Base-by-base conservation (phyloP, 2,329 filamentous ascomycete species). In the Fusarium protoensiforme region DNA sequence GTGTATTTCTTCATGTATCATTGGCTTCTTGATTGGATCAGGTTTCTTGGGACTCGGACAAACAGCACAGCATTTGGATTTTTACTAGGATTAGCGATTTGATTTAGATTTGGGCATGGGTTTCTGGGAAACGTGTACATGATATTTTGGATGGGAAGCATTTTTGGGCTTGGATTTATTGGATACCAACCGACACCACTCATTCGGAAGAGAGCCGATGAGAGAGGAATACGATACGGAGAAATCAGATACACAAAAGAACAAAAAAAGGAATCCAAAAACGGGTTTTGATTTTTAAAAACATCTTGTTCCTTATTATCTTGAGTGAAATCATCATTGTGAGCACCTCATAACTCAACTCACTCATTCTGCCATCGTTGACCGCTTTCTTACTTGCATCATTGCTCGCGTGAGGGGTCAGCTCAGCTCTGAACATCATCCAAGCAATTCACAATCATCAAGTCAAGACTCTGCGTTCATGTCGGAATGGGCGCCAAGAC, bases 401-500 rank as follows among this genome's bases (percentile, higher is more conserved):
- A 59, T 16, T 39, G 18, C 18, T 60, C 20, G 16, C 35, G 22
- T 71, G 5, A 38, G 54, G 29, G 16, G n/a, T 70, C 69, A 62
- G 54, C 46, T 72, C 57, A 59, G 16, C 16, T 51, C 16, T 51
- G 24, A 51, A 33, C 27, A 11, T 54, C 39, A 64, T 46, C 22
- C 10, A 57, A 11, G 24, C 20, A 70, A 51, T 48, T 38, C 57
- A 59, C 68, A 31, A 51, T 43, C 38, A 43, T 16, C 9, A 46
- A 68, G 43, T 57, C 24, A 71, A 71, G n/a, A 59, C 20, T 41
- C 35, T 67, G 62, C 59, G 64, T 74, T 75, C 69, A 79, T 79
- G 78, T 77, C 75, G 77, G 71, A 64, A 84, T 85, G 83, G 83
- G 83, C 64, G 82, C 83, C 53, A 84, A 83, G 74, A 83, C 80